Base-by-base conservation (phyloP, 2,329 filamentous ascomycete species). In the Xylariaceae sp. region DNA sequence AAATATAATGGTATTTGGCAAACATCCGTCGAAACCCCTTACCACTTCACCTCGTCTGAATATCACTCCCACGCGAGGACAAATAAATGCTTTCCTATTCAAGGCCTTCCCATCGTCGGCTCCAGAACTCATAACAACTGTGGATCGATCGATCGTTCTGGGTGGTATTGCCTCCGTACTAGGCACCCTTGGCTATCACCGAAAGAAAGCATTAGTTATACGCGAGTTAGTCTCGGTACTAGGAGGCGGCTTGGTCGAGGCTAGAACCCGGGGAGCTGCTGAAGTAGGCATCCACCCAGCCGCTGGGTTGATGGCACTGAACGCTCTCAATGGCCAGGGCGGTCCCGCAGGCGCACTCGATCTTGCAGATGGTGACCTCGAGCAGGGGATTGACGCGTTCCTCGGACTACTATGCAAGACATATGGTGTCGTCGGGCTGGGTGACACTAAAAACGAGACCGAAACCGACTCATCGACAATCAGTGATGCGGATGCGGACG, bases 211-310 rank as follows among this genome's bases (percentile, higher is more conserved):
- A 5, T 88, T 97, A 73, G 84, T 97, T 1, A 80, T 96, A 62
- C 86, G 89, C 61, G 91, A 97, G 64, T 79, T 97, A 45, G 80
- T 99, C 9, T 87, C 86, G 3, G 85, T 91, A 14, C 77, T 97
- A 39, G 89, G 95, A 47, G 87, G 86, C 33, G 91, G 89, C 2
- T 78, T 99, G 9, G 87, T 96, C 5, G 90, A 97, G 70, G 94
- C 94, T 14, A 83, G 94, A 38, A 97, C 95, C 43, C 81, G 93
- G 44, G 93, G 93, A 31, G 94, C 94, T 39, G 92, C 94, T n/a
- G 94, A 97, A 66, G 89, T 94, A 64, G 94, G 93, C 3, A 90
- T 99, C 34, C 93, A 97, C 71, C 94, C 94, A 39, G 93, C 93
- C 16, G 90, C 93, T 10, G 92, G 90, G 0, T 75, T 97, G 46